Conservation (phyloP, 208 protist genomes). For the Trypanosoma vivax region DNA sequence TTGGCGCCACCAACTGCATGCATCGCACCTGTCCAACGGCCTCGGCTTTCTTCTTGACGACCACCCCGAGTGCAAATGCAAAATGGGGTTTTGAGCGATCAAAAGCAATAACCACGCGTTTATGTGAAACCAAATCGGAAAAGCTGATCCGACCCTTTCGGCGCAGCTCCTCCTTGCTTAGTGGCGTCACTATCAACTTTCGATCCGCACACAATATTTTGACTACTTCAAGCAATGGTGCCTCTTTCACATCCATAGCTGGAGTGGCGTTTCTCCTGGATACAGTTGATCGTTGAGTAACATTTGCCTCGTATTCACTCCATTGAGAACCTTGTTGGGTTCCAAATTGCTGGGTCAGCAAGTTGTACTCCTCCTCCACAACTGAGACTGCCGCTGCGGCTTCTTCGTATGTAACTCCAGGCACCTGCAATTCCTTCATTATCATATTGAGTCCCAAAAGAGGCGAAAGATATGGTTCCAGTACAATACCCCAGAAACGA, state of each 20-base stretch:
- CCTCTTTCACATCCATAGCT: slow-evolving; percentile 30
- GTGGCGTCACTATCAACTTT: slow-evolving; percentile 25
- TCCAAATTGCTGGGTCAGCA: slow-evolving; percentile 22
- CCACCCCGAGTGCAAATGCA: slow-evolving; percentile 25
- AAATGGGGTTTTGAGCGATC: slow-evolving; percentile 45
- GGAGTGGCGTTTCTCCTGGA: slow-evolving; percentile 9
- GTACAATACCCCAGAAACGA: slow-evolving; percentile 28
- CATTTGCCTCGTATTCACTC: background rate
- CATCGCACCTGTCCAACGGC: background rate
- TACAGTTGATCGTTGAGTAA: too few species aligned
- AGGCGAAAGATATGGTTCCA: slow-evolving; percentile 49
- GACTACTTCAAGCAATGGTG: slow-evolving; percentile 43
- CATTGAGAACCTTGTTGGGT: background rate
- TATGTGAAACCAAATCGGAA: slow-evolving; percentile 29
- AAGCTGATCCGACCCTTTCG: slow-evolving; percentile 26
- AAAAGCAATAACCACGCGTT: slow-evolving; percentile 39
- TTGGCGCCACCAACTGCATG: slow-evolving; percentile 18
- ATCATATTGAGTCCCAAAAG: slow-evolving; percentile 49
- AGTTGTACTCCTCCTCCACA: slow-evolving; percentile 19
- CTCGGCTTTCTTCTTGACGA: slow-evolving; percentile 2
- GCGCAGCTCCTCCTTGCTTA: slow-evolving; percentile 26
- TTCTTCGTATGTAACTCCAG: slow-evolving; percentile 18
- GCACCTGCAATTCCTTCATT: slow-evolving; percentile 34
- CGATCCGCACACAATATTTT: slow-evolving; percentile 29
- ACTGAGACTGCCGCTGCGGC: slow-evolving; percentile 20